Evolutionary conservation across 2,329 filamentous ascomycete species (phyloP), one percentile per base, ranked within the genome.

Genomic region (Dothistroma septosporum): DNA sequence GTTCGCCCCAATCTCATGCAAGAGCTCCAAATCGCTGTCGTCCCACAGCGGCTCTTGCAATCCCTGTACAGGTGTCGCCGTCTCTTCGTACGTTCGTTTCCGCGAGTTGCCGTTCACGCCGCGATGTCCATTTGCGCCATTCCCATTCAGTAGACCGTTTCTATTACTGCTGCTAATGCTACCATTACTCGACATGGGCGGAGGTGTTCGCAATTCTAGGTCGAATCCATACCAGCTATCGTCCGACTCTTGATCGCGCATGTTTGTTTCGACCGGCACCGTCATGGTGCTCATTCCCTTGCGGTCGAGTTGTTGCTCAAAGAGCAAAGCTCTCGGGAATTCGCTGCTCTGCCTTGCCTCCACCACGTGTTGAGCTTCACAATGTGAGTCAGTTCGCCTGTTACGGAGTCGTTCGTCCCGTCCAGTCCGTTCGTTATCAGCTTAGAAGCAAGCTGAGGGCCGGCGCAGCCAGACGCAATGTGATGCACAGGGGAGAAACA

Each of bases 21-120:
- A 46, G 22, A 60, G 41, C 16, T 62, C 58, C 35, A 64, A 32
- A 16, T 56, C 56, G 22, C 35, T 28, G 19, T 62, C 53, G 16
- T 53, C 24, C 64, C 64, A 66, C 14, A 44, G 21, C 21, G 46
- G 32, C 24, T 54, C 32, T 28, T 21, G 52, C 24, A 46, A 44
- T 28, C 61, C 62, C 50, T 60, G 58, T 24, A 59, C 53, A 5
- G 61, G 61, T 11, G 64, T 59, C 24, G 61, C 61, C 33, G 59
- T 41, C 53, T 66, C 62, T 41, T 65, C 66, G 61, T 61, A 68
- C 7, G 59, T 48, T 46, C 66, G 63, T 53, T 68, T 68, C 44
- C 64, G 59, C 48, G 54, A 44, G 53, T 49, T 58, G 21, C 61
- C 64, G 32, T 61, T 65, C n/a, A 52, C 47, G 7, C 33, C 53